These are phyloP conservation scores for Fusarium lateritium DNA, from an alignment of 2,329 filamentous ascomycete species.

Conservation along the genomic window DNA sequence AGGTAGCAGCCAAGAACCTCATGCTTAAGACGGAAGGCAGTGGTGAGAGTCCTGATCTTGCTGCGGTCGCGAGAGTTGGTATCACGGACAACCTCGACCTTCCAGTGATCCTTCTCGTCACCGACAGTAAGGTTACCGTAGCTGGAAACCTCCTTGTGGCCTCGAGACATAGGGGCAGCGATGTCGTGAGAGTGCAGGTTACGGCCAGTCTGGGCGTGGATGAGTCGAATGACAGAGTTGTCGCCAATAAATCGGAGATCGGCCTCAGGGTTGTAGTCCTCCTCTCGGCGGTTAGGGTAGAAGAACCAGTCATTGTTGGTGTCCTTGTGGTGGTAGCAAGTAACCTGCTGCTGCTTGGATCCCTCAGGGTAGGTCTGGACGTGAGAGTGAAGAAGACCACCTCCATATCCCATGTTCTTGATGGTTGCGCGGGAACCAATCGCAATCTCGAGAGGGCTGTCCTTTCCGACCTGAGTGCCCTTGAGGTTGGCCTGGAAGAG, in stretches of 20 bases:
- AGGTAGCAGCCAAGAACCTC: slow-evolving; percentile 90
- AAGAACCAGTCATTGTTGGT: slow-evolving; percentile 99
- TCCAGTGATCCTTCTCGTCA: slow-evolving; percentile 98
- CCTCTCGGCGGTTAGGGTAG: slow-evolving; percentile 88
- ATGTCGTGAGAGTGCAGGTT: slow-evolving; percentile 97
- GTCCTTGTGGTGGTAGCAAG: slow-evolving; percentile 99
- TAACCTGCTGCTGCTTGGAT: slow-evolving; percentile 94
- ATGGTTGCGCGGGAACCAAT: slow-evolving; percentile 90
- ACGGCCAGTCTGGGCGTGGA: slow-evolving; percentile 95
- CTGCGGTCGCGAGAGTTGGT: slow-evolving; percentile 88
- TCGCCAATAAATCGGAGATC: slow-evolving; percentile 81
- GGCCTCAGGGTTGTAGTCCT: slow-evolving; percentile 79
- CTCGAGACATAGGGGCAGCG: slow-evolving; percentile 88
- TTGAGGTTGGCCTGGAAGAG: slow-evolving; percentile 97
- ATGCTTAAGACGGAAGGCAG: slow-evolving; percentile 91
- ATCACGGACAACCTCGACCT: slow-evolving; percentile 91
- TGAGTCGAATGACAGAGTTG: slow-evolving; percentile 83
- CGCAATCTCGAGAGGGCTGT: slow-evolving; percentile 93
- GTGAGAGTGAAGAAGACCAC: slow-evolving; percentile 95
- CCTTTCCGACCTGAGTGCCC: slow-evolving; percentile 93
- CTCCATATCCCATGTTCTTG: slow-evolving; percentile 99
- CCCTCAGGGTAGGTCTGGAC: slow-evolving; percentile 96
- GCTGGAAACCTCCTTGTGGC: slow-evolving; percentile 91
- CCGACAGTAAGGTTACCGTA: slow-evolving; percentile 97
- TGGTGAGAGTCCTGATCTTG: slow-evolving; percentile 91